These are phyloP conservation scores for Claviceps sorghi DNA, from an alignment of 2,329 filamentous ascomycete genomes.

Conservation along the genomic window DNA sequence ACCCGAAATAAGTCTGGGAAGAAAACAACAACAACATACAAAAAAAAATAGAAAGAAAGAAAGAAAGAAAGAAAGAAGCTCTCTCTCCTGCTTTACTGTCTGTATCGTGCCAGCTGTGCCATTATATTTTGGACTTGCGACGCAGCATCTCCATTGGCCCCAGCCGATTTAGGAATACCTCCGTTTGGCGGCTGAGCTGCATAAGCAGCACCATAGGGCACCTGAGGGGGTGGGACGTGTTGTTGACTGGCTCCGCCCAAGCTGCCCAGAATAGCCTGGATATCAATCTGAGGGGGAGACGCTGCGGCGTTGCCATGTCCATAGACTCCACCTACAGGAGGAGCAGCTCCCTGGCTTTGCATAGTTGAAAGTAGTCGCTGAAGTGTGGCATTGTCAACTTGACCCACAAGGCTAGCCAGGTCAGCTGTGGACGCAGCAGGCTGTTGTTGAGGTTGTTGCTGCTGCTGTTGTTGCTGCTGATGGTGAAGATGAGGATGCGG, in stretches of 20 bases:
- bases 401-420: conserved; percentile 49
- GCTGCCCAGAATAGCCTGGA: conserved; percentile 31
- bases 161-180: conserved; percentile 9
- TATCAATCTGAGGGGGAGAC: conserved; percentile 23
- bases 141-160: conserved; percentile 21
- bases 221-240: conserved; percentile 12
- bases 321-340: conserved; percentile 3
- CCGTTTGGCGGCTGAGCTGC: conserved; percentile 17
- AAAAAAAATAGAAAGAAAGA: background rate
- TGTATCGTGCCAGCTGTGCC: conserved; percentile 53
- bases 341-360: conserved; percentile 10
- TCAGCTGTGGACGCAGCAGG: conserved; percentile 29
- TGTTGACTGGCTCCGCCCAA: conserved; percentile 16
- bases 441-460: conserved; percentile 16
- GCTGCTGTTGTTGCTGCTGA: background rate
- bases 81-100: conserved; percentile 28
- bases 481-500: background rate
- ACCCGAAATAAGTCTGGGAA: background rate
- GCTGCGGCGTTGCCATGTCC: conserved; percentile 4
- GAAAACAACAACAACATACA: background rate
- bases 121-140: conserved; percentile 59
- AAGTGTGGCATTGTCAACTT: conserved; percentile 54
- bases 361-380: conserved; percentile 55
- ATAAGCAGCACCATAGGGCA: conserved; percentile 17
- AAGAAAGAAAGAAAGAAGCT: background rate